Evolutionary conservation across 768 basidiomycete genomes (phyloP), one percentile per base, ranked within the genome.

Genomic region (Xerocomellus dryophilus): DNA sequence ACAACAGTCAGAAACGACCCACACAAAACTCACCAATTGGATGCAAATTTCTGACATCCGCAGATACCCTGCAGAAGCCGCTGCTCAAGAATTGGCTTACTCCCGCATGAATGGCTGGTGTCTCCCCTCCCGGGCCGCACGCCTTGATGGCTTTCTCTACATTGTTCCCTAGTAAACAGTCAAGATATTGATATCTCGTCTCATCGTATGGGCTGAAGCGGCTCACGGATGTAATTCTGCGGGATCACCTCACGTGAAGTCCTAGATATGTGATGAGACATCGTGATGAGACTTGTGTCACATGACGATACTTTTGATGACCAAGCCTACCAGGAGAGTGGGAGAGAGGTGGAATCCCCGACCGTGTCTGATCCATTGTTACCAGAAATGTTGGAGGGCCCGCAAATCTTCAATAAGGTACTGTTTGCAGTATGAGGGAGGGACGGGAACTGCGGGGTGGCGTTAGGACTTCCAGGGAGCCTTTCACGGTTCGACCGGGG

Each of bases 141-240:
- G 44, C 29, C 6, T 41, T 11, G 5, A 53, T 9, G 5, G 51
- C 44, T 18, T 46, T 46, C 21, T 25, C 38, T 14, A 45, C 43
- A 10, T 36, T 51, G 11, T 20, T 11, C n/a, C 42, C 50, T 51
- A 23, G 25, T n/a, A 43, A 17, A 20, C 12, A 20, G 42, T 36
- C 8, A 12, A 15, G 15, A 15, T n/a, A 17, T 10, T 7, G 15
- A 15, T n/a, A 17, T 10, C 10, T 11, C 3, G 12, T 32, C 31
- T 32, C 3, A 25, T 32, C 11, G 21, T 9, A 31, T 4, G 17
- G 2, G 12, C 2, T 36, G 6, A 1, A 21, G 20, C 23, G 5
- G 15, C 50, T 51, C 34, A 51, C 74, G 59, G 43, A 77, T 77
- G 50, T 68, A 62, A 43, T 57, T 66, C 20, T 68, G 62, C 1